phyloP scores from a whole-genome alignment of 2,329 filamentous ascomycete species.

The Emericellopsis cladophorae region DNA sequence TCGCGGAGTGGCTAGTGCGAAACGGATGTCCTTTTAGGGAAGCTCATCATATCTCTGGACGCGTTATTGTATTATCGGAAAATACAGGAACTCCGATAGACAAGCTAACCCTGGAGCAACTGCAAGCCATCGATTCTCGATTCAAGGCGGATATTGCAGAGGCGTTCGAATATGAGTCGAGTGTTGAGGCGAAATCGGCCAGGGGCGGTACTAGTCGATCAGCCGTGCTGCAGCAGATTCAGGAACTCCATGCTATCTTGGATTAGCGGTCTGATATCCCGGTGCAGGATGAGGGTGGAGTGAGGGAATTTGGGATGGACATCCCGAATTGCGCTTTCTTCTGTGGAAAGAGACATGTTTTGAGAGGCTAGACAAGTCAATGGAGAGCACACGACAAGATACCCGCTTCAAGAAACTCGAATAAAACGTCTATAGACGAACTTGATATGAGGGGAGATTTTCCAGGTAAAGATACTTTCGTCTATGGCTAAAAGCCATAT shows the following conservation, averaged over 20 bases:
- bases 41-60: constrained; percentile 67
- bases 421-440: background rate
- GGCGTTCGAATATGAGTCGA: constrained; percentile 70
- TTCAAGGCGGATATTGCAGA: constrained; percentile 60
- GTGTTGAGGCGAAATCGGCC: constrained; percentile 66
- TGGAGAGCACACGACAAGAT: background rate
- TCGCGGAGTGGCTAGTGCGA: constrained; percentile 51
- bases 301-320: constrained; percentile 12
- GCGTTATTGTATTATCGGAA: constrained; percentile 49
- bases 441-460: background rate
- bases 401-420: background rate
- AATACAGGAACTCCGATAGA: constrained; percentile 55
- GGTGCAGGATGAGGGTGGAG: constrained; percentile 8
- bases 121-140: constrained; percentile 54
- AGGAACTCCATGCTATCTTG: constrained; percentile 29
- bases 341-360: constrained; percentile 10
- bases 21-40: constrained; percentile 67
- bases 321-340: constrained; percentile 13
- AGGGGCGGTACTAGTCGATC: constrained; percentile 68
- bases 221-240: constrained; percentile 52
- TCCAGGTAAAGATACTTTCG: background rate
- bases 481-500: background rate
- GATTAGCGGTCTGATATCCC: constrained; percentile 9
- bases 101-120: constrained; percentile 50
- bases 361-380: constrained; percentile 5